These are phyloP conservation scores for Gilbertella persicaria DNA, from an alignment of 371 early-diverging fungal genomes.

Conservation along the genomic window DNA sequence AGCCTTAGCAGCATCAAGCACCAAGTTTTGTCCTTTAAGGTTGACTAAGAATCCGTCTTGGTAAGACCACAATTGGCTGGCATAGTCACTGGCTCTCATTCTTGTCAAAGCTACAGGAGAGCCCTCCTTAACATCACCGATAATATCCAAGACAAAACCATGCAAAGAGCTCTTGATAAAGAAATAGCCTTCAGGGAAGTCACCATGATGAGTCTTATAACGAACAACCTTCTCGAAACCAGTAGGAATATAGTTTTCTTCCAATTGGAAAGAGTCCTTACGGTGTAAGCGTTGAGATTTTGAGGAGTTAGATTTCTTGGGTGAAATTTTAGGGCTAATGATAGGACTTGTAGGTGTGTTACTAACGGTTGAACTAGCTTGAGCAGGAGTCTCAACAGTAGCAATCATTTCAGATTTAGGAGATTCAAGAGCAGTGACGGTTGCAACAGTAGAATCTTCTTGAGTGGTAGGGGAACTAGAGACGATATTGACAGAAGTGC, in stretches of 20 bases:
- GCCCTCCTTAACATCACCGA: slow-evolving; percentile 25
- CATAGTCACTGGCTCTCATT: slow-evolving; percentile 38
- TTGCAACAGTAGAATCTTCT: not conserved
- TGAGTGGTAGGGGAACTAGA: not conserved
- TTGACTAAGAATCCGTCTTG: slow-evolving; percentile 51
- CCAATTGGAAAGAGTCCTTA: slow-evolving; percentile 30
- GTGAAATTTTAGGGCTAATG: not conserved
- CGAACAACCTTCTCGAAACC: slow-evolving; percentile 46
- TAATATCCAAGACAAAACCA: slow-evolving; percentile 44
- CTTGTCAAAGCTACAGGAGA: slow-evolving; percentile 30
- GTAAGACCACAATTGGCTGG: slow-evolving; percentile 57
- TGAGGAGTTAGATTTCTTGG: slow-evolving; percentile 17
- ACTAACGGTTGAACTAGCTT: not conserved
- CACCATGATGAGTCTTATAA: slow-evolving; percentile 33
- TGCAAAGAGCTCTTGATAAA: slow-evolving; percentile 48
- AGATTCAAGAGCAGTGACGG: slow-evolving; percentile 1
- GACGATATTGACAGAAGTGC: slow-evolving; percentile 4
- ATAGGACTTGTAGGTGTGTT: not conserved
- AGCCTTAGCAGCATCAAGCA: slow-evolving; percentile 33
- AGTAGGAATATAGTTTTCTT: slow-evolving; percentile 36
- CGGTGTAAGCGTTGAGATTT: slow-evolving; percentile 12
- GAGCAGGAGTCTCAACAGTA: slow-evolving; percentile 7
- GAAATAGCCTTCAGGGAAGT: slow-evolving; percentile 44
- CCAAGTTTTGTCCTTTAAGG: slow-evolving; percentile 39
- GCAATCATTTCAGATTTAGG: slow-evolving; percentile 5